phyloP scores from a whole-genome alignment of 1,139 yeast species.

The Suhomyces terraborum region DNA sequence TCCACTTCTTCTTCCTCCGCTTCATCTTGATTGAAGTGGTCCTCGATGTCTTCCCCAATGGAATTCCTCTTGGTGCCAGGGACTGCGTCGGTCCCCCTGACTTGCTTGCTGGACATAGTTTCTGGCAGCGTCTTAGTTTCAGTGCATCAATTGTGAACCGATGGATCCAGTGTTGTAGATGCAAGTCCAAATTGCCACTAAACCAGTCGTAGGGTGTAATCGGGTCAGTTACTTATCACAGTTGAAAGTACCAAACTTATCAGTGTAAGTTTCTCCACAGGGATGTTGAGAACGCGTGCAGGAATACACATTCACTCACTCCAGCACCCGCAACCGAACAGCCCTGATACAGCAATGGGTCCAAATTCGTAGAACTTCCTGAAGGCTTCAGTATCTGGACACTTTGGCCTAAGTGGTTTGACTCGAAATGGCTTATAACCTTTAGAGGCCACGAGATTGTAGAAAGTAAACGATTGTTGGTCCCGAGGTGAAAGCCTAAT shows the following conservation, averaged over 20 bases:
- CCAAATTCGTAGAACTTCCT: no score
- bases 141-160: neutral
- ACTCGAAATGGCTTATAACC: no score
- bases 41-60: conserved; percentile 10
- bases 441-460: no score
- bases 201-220: neutral
- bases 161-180: neutral
- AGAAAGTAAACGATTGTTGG: no score
- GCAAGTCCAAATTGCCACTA: neutral
- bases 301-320: conserved; percentile 5
- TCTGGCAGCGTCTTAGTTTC: neutral
- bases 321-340: conserved; percentile 1
- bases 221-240: neutral
- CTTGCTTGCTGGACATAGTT: conserved; percentile 7
- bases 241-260: conserved; percentile 1
- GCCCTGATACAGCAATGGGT: neutral
- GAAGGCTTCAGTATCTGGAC: no score
- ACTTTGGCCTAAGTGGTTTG: no score
- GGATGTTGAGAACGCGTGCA: conserved; percentile 5
- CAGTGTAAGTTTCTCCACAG: conserved; percentile 8
- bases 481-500: no score
- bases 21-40: conserved; percentile 12
- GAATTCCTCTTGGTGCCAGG: conserved; percentile 7
- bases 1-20: conserved; percentile 18
- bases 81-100: conserved; percentile 9